Conservation (phyloP, 2,329 filamentous ascomycete genomes). For the Hypoxylon sp. region DNA sequence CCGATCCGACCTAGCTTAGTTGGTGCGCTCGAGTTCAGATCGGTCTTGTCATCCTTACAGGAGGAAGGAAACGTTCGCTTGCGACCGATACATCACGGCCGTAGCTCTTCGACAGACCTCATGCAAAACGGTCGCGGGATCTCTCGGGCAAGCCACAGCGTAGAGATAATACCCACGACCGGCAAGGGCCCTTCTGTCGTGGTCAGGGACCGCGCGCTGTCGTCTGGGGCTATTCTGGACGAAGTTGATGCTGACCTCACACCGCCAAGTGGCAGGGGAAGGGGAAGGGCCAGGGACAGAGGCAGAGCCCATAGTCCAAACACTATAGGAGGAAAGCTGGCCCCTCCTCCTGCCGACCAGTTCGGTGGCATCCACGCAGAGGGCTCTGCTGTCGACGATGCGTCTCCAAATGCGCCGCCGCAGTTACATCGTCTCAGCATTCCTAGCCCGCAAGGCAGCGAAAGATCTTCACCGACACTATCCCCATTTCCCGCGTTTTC, state of each 20-base stretch:
- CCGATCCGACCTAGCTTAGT: conserved; percentile 93
- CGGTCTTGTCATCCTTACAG: conserved; percentile 85
- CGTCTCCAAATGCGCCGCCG: conserved; percentile 22
- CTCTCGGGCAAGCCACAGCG: conserved; percentile 22
- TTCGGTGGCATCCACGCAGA: conserved; percentile 32
- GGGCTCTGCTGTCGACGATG: conserved; percentile 19
- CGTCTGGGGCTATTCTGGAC: conserved; percentile 53
- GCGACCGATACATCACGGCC: conserved; percentile 68
- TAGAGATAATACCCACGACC: conserved; percentile 28
- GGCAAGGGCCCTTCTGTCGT: conserved; percentile 22
- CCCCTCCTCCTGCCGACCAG: conserved; percentile 41
- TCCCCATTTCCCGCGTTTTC: conserved; percentile 74
- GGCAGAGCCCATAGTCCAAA: conserved; percentile 35
- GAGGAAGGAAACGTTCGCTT: conserved; percentile 79
- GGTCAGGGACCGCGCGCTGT: conserved; percentile 54
- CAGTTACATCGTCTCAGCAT: conserved; percentile 56
- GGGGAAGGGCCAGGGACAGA: conserved; percentile 46
- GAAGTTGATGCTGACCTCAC: conserved; percentile 52
- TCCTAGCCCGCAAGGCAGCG: conserved; percentile 55
- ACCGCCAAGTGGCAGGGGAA: no score
- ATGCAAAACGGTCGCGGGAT: conserved; percentile 13
- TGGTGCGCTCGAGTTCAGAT: conserved; percentile 91
- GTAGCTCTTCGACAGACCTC: conserved; percentile 73
- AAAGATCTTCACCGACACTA: conserved; percentile 55
- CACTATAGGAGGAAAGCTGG: conserved; percentile 45